These are phyloP conservation scores for Fraxinus cuspidata DNA, from an alignment of 257 asterid species.

Conservation along the genomic window DNA sequence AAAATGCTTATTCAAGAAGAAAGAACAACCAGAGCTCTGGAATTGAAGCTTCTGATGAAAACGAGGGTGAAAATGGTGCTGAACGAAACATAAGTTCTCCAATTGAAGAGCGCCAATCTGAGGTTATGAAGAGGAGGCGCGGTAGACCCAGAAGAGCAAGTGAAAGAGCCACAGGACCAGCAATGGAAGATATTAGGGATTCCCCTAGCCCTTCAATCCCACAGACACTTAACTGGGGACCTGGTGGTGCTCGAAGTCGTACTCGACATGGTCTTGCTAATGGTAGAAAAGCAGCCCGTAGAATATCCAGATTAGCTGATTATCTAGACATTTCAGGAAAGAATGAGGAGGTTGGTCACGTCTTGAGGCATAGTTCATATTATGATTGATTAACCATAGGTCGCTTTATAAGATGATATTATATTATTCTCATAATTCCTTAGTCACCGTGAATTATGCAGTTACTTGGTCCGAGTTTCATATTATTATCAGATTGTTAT, in stretches of 20 bases:
- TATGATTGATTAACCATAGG: too few relatives aligned
- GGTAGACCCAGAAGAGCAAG: neutral
- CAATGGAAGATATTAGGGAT: slow-evolving; percentile 22
- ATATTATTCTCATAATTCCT: too few relatives aligned
- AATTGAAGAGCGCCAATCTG: too few relatives aligned
- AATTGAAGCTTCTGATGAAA: too few relatives aligned
- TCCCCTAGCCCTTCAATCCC: slow-evolving; percentile 26
- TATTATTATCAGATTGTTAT: too few relatives aligned
- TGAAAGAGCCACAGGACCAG: slow-evolving; percentile 25
- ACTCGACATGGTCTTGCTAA: slow-evolving; percentile 7
- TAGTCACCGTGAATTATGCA: too few relatives aligned
- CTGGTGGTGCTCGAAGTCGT: slow-evolving; percentile 46
- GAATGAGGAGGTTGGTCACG: neutral
- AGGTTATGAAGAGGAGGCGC: too few relatives aligned
- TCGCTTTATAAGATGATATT: too few relatives aligned
- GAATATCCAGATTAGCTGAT: slow-evolving; percentile 34
- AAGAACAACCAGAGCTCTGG: slow-evolving; percentile 30
- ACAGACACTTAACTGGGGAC: slow-evolving; percentile 41
- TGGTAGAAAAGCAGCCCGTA: slow-evolving; percentile 30
- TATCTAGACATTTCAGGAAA: slow-evolving; percentile 25
- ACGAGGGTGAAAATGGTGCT: too few relatives aligned
- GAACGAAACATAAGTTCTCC: too few relatives aligned
- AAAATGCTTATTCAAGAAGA: slow-evolving; percentile 34
- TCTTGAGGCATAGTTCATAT: too few relatives aligned
- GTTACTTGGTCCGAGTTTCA: neutral